Base-by-base conservation (phyloP, 331 rosid species). In the Quercus phellos region DNA sequence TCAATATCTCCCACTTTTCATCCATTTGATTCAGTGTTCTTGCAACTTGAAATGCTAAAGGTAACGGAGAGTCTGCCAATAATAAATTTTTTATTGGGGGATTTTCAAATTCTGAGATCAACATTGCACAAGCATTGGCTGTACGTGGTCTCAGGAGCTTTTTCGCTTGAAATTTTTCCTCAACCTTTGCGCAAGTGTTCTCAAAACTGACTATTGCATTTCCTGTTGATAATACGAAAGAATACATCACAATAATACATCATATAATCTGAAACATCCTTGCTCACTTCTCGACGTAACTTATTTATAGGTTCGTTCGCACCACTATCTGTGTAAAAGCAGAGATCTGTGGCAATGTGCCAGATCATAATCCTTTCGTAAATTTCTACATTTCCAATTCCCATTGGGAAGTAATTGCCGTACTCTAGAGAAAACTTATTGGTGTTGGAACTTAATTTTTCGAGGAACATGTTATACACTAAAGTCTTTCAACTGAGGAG, bases 191-290 rank as follows among this genome's bases (percentile, higher is more conserved):
- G 55, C 13, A 32, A 1, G 76, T 53, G 51, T 72, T 61, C 1
- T 21, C 50, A 51, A 72, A 58, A 7, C 4, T 53, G 5, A 11
- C 26, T 14, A 72, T 16, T 6, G 63, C 76, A 26, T 5, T 6
- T 22, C 74, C 43, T 12, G 27, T 16, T 4, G 74, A 58, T 34
- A 68, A 46, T 29, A 68, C 43, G 8, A 35, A 10, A 5, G 24
- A 42, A 12, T 24, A n/a, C 42, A 50, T 35, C 1, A 55, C 32
- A 17, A 73, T 10, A 6, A 74, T 51, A 74, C 21, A 74, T 32
- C 77, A 74, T 74, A 21, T 74, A 74, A 74, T 74, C 77, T 0
- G 68, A 74, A 0, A 74, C 3, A 22, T n/a, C 21, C 32, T 74
- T 74, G 55, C 77, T 74, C 77, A 11, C 22, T 16, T 1, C 2